A percentile compares a stretch with the other conserved stretches of the same genome.
Conservation (phyloP, 768 basidiomycete species). For the Kwoniella sp. region DNA sequence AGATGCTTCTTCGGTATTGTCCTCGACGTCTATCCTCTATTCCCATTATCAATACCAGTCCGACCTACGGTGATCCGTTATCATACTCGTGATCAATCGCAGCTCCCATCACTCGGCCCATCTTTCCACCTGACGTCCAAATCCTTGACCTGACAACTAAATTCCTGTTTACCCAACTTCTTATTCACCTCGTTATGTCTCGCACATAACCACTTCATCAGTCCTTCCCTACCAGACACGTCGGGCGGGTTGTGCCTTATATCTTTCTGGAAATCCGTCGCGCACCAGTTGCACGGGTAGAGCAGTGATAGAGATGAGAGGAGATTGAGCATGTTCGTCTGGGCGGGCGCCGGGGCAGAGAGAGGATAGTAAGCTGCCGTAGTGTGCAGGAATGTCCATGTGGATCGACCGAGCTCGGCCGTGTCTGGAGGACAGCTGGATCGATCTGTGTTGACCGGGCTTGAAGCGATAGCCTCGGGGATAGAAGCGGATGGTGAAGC, state of each 20-base stretch:
- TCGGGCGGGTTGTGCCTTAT: slow-evolving; percentile 72
- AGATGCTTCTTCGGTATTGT: no score
- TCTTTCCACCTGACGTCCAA: slow-evolving; percentile 90
- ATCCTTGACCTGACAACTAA: slow-evolving; percentile 70
- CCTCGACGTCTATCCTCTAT: neutral
- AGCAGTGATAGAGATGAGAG: slow-evolving; percentile 75
- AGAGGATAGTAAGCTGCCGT: slow-evolving; percentile 94
- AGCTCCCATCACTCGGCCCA: slow-evolving; percentile 82
- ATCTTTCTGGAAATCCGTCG: slow-evolving; percentile 74
- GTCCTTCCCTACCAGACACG: slow-evolving; percentile 67
- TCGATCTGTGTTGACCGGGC: slow-evolving; percentile 55
- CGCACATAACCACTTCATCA: slow-evolving; percentile 87
- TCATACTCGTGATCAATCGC: slow-evolving; percentile 63
- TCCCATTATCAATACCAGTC: neutral
- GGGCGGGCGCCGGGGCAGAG: slow-evolving; percentile 72
- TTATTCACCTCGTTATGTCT: slow-evolving; percentile 91
- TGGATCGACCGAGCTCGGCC: slow-evolving; percentile 83
- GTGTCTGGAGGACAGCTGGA: slow-evolving; percentile 85
- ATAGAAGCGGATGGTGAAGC: neutral
- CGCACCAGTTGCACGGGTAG: slow-evolving; percentile 88
- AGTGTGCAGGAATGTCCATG: slow-evolving; percentile 96
- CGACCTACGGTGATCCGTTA: neutral
- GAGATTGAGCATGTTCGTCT: slow-evolving; percentile 79
- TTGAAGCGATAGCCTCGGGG: neutral
- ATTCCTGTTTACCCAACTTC: slow-evolving; percentile 77